These are phyloP conservation scores for Ceratocystis lukuohia DNA, from an alignment of 2,329 filamentous ascomycete species.

Conservation along the genomic window DNA sequence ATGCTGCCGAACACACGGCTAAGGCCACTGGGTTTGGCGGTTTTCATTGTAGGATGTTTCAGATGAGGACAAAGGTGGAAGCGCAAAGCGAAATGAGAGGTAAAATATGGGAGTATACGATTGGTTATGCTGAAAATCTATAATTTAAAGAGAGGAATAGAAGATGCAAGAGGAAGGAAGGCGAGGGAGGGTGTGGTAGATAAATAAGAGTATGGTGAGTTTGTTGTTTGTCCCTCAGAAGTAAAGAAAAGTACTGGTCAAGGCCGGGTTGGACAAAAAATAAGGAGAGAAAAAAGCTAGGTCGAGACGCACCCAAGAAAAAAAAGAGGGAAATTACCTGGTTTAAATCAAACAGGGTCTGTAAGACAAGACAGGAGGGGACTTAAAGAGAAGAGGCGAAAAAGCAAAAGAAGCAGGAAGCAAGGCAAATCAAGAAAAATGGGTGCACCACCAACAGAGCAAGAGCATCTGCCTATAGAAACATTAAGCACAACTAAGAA, in stretches of 20 bases:
- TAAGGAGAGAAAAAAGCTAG: slow-evolving; percentile 1
- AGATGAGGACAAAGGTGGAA: background rate
- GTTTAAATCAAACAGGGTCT: slow-evolving; percentile 7
- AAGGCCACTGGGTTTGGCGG: slow-evolving; percentile 14
- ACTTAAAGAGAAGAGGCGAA: background rate
- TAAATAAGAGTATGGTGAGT: background rate
- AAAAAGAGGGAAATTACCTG: slow-evolving; percentile 7
- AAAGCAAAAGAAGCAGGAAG: background rate
- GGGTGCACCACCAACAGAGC: background rate
- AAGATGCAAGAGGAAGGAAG: background rate
- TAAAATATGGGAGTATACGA: background rate
- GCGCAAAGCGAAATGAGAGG: too few relatives aligned
- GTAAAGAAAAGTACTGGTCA: background rate
- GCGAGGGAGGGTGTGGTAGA: background rate
- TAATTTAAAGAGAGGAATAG: background rate
- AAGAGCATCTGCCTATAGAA: background rate
- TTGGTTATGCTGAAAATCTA: background rate
- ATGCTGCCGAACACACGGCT: slow-evolving; percentile 15
- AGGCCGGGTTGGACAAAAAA: background rate
- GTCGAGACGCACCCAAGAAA: background rate
- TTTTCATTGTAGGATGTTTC: slow-evolving; percentile 8
- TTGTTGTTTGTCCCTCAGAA: background rate
- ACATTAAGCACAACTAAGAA: background rate
- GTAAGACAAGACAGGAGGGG: background rate
- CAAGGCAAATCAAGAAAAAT: background rate